Evolutionary conservation across 495 filamentous ascomycete genomes (phyloP), one percentile per base, ranked within the genome.

Genomic region (Xylaria grammica): DNA sequence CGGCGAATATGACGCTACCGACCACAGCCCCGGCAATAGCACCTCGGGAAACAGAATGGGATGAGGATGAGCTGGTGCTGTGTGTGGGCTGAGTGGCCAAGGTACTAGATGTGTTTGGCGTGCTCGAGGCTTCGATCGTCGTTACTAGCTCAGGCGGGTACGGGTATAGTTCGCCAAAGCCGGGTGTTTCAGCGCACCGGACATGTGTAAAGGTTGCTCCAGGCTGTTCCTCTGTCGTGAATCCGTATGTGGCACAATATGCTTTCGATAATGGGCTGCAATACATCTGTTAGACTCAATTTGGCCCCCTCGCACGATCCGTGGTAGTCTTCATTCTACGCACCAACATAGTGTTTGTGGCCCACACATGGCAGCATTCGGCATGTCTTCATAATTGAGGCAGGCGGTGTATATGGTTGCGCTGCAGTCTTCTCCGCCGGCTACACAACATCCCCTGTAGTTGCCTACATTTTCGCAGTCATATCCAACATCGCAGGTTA

Each of bases 301-400:
- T 38, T 54, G 5, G 30, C 13, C 52, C 48, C 8, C n/a, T 58
- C 27, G 27, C 17, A 20, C 10, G 1, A 19, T 30, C 24, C 10
- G 27, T 24, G 8, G 9, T 10, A 13, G 15, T 20, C 1, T 9
- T 24, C 15, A 52, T 24, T 50, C 55, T 20, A 72, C 69, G 42
- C 11, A 74, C 72, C 72, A 74, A 20, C 69, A 72, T 65, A 74
- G 26, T 13, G 69, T 72, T 6, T 72, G 67, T 24, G 60, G 50
- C 29, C 61, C 69, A 15, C 69, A 74, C 40, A 62, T 46, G 4
- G 10, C 62, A 15, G 55, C 11, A 40, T 65, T 29, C 13, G 50
- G 48, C 11, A 63, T 32, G 0, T 60, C 15, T 1, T 17, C 26
- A 55, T 74, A 67, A 22, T 74, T 63, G 40, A 72, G 29, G 29